Percentiles rank a stretch among this genome's conserved stretches.
These are phyloP conservation scores for Iris macrosiphon DNA, from an alignment of 106 monocot genomes.

Conservation along the genomic window DNA sequence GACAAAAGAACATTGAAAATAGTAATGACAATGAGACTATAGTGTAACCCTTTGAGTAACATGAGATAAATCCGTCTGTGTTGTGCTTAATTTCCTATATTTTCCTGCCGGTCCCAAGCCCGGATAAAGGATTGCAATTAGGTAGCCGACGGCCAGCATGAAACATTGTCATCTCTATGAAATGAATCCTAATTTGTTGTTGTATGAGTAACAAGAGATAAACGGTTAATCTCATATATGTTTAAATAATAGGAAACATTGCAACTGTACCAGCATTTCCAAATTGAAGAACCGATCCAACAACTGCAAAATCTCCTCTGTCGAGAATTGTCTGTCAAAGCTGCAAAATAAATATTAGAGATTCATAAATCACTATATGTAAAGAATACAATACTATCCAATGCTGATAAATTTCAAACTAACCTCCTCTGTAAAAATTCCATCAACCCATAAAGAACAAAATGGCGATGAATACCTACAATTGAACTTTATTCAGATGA, in stretches of 20 bases:
- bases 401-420: slow-evolving; percentile 3
- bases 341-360: slow-evolving; percentile 21
- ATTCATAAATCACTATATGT: background rate
- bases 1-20: no score
- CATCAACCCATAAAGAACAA: slow-evolving; percentile 87
- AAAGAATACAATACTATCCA: background rate
- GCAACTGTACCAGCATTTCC: slow-evolving; percentile 75
- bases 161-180: no score
- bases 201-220: background rate
- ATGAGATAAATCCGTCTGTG: no score
- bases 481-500: no score
- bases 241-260: background rate
- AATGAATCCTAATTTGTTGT: no score
- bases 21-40: no score
- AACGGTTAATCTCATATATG: no score
- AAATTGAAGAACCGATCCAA: slow-evolving; percentile 92
- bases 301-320: slow-evolving; percentile 87
- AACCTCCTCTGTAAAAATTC: slow-evolving; percentile 74
- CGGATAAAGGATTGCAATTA: background rate
- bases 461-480: slow-evolving; percentile 85
- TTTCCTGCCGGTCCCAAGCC: background rate
- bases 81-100: no score
- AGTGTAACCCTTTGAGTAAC: no score
- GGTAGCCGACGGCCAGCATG: no score
- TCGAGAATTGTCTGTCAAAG: slow-evolving; percentile 65